phyloP scores from a whole-genome alignment of 2,329 filamentous ascomycete species.

The Sporothrix schenckii region DNA sequence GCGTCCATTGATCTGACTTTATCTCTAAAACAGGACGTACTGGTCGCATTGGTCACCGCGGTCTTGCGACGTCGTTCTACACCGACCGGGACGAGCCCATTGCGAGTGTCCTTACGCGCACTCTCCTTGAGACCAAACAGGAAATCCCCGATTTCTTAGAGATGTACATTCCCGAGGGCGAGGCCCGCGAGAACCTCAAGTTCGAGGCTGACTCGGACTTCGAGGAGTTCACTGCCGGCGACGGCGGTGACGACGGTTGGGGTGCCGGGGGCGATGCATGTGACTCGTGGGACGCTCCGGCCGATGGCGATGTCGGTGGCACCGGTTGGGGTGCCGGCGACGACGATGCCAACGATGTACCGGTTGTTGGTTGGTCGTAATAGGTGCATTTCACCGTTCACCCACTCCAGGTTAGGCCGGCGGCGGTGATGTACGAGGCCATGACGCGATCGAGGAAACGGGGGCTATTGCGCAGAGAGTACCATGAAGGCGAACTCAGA shows the following conservation, averaged over 20 bases:
- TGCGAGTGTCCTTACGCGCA: constrained; percentile 73
- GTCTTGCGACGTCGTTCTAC: constrained; percentile 87
- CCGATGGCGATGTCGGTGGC: neutral
- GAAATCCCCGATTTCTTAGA: constrained; percentile 80
- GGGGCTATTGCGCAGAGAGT: neutral
- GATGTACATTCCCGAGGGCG: constrained; percentile 62
- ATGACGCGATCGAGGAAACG: neutral
- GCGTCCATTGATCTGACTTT: constrained; percentile 31
- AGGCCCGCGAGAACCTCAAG: constrained; percentile 51
- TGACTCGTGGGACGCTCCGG: constrained; percentile 29
- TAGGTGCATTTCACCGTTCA: neutral
- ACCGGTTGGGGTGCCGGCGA: neutral
- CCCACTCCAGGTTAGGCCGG: neutral
- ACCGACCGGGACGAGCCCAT: constrained; percentile 75
- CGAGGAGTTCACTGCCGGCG: constrained; percentile 42
- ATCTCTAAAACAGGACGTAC: constrained; percentile 69
- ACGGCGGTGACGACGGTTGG: constrained; percentile 36
- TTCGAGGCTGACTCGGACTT: constrained; percentile 61
- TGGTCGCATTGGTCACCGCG: constrained; percentile 85
- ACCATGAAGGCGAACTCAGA: no score
- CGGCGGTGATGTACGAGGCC: no score
- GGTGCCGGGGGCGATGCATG: constrained; percentile 38
- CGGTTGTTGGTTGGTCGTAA: neutral
- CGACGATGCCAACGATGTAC: neutral
- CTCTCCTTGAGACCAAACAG: constrained; percentile 78